Conservation (phyloP, 176 grass and related monocot species). For the Zea mays region Zm-B73-REFERENCE-NAM-5.0 NC_050101.1:167668501-167669000, state of each 20-base stretch:
- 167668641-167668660: slow-evolving; percentile 28
- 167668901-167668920: neutral
- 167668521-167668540: neutral
- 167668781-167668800: neutral
- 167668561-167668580: neutral
- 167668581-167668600: slow-evolving; percentile 2
- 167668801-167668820: neutral
- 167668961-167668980: slow-evolving; percentile 30
- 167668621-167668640: neutral
- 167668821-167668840: neutral
- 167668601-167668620: neutral
- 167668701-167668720: neutral
- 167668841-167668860: neutral
- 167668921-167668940: neutral
- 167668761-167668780: slow-evolving; percentile 6
- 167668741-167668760: neutral
- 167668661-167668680: neutral
- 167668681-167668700: neutral
- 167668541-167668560: neutral
- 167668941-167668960: slow-evolving; percentile 3
- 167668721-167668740: neutral
- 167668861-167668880: slow-evolving; percentile 16
- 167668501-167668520: too few species aligned
- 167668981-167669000: slow-evolving; percentile 30
- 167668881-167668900: neutral